These are phyloP conservation scores for Nicotiana noctiflora DNA, from an alignment of 257 asterid species.

Conservation along the genomic window DNA sequence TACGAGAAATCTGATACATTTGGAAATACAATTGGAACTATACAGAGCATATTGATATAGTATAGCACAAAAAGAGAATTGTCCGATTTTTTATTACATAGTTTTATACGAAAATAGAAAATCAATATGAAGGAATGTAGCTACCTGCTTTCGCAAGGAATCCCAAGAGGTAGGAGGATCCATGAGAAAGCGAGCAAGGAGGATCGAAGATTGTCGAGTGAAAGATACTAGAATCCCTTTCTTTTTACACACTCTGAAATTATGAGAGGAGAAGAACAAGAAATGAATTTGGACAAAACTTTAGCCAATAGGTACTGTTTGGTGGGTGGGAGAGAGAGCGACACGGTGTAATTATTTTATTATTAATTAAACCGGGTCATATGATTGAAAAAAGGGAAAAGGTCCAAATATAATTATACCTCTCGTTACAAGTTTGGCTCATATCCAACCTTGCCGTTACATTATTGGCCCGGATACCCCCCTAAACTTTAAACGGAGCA, in stretches of 20 bases:
- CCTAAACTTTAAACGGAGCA: too few species aligned
- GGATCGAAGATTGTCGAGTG: background rate
- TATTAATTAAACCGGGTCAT: too few species aligned
- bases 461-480: too few species aligned
- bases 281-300: background rate
- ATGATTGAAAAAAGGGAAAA: too few species aligned
- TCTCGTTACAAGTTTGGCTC: too few species aligned
- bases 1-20: too few species aligned
- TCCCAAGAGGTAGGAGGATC: conserved; percentile 93
- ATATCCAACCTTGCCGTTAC: too few species aligned
- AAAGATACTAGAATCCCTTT: conserved; percentile 2
- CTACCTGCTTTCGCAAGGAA: conserved; percentile 88
- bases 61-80: background rate
- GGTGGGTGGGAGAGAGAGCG: background rate
- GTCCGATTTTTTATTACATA: background rate
- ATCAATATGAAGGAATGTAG: background rate
- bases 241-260: too few species aligned
- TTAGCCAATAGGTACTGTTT: background rate
- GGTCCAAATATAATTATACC: too few species aligned
- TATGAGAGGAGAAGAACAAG: background rate
- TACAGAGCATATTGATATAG: background rate
- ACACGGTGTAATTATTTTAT: too few species aligned
- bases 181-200: conserved; percentile 23
- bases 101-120: background rate
- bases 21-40: background rate